Percentiles rank a stretch among this genome's conserved stretches.
Conservation (phyloP, 768 basidiomycete species). For the Cubamyces lactineus region DNA sequence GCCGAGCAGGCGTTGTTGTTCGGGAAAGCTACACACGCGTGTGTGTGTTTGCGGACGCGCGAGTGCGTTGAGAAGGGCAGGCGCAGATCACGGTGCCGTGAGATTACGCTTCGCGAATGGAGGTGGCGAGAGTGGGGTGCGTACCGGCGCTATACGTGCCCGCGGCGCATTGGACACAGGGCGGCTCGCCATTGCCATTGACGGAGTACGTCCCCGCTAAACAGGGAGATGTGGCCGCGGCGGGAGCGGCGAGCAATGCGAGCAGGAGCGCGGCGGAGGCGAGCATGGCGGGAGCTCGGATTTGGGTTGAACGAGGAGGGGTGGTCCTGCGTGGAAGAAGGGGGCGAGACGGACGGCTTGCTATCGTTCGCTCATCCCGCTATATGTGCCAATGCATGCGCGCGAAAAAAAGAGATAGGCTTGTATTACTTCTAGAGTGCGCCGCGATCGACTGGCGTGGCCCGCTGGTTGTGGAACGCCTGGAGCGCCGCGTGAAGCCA, state of each 20-base stretch:
- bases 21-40: not conserved
- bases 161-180: not conserved
- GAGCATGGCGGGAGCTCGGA: not conserved
- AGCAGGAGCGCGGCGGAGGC: not conserved
- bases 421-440: no score
- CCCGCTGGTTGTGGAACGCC: no score
- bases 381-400: no score
- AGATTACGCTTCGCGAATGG: not conserved
- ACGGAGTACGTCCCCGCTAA: not conserved
- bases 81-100: not conserved
- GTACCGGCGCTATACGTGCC: not conserved
- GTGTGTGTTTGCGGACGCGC: not conserved
- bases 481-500: no score
- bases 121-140: not conserved
- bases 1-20: not conserved
- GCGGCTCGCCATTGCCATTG: not conserved
- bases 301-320: not conserved
- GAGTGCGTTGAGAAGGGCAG: not conserved
- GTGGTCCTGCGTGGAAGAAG: no score
- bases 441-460: no score
- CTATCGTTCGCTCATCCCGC: no score
- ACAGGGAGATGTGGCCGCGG: not conserved
- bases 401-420: no score
- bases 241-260: not conserved
- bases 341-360: no score